Conservation (phyloP, 805 yeast genomes). For the Nadsonia fulvescens region DNA sequence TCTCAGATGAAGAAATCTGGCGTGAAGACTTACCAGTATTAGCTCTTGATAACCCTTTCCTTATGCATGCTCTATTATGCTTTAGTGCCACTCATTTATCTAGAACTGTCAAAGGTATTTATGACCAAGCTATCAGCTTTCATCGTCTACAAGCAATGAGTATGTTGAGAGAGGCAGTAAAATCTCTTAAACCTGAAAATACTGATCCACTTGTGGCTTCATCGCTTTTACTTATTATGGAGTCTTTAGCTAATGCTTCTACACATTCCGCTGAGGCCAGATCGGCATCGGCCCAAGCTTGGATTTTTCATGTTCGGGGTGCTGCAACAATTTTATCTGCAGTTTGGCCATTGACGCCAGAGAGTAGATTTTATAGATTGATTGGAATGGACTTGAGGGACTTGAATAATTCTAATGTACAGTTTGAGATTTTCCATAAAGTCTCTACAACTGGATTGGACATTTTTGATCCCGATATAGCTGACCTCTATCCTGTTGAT, state of each 20-base stretch:
- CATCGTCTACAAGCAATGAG: constrained; percentile 80
- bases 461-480: constrained; percentile 74
- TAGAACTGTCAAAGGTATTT: constrained; percentile 34
- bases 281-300: constrained; percentile 78
- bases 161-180: constrained; percentile 66
- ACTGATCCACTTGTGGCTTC: constrained; percentile 81
- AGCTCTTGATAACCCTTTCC: constrained; percentile 73
- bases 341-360: constrained; percentile 77
- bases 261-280: constrained; percentile 31
- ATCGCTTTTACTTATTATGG: constrained; percentile 78
- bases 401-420: constrained; percentile 38
- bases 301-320: constrained; percentile 95
- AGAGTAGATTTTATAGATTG: constrained; percentile 45
- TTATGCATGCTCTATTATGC: constrained; percentile 83
- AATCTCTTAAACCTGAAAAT: constrained; percentile 65
- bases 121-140: constrained; percentile 25
- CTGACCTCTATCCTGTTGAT: constrained; percentile 74
- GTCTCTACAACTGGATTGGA: constrained; percentile 9
- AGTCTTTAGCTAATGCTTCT: constrained; percentile 68
- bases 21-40: constrained; percentile 70
- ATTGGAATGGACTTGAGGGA: constrained; percentile 83
- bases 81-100: constrained; percentile 86
- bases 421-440: constrained; percentile 4
- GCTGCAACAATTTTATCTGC: constrained; percentile 92
- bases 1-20: constrained; percentile 76